These are phyloP conservation scores for Tillandsia fasciculata DNA, from an alignment of 176 grass and related monocot species.

Conservation along the genomic window DNA sequence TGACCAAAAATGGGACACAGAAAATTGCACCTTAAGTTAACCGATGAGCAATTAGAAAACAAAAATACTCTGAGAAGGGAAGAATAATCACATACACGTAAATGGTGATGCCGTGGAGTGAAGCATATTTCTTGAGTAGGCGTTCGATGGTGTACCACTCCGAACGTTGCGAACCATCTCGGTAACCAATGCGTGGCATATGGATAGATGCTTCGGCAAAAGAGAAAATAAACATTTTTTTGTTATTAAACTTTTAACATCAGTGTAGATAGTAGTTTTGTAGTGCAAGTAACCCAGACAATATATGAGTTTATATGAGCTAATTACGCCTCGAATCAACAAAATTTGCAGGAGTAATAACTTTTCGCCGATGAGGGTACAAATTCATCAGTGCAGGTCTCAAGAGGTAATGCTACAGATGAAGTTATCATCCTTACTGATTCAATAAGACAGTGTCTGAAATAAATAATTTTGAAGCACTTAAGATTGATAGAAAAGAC, in stretches of 20 bases:
- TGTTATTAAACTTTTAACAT: background rate
- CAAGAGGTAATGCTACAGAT: no score
- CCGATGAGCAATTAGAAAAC: constrained; percentile 13
- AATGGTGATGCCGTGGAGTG: constrained; percentile 61
- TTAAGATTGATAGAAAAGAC: no score
- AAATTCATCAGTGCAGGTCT: no score
- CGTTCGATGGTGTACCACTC: constrained; percentile 93
- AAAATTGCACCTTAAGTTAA: constrained; percentile 12
- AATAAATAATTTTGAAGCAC: no score
- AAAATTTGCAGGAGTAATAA: no score
- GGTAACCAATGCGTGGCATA: constrained; percentile 91
- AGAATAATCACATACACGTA: constrained; percentile 53
- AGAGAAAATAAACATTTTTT: constrained; percentile 18
- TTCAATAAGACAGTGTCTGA: no score
- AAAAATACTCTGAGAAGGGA: background rate
- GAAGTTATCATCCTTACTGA: no score
- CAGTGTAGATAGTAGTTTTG: background rate
- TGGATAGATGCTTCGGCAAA: constrained; percentile 57
- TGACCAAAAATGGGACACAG: constrained; percentile 7
- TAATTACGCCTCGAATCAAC: no score
- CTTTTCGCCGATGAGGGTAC: no score
- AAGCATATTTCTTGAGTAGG: constrained; percentile 71
- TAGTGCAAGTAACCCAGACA: no score
- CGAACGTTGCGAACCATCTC: constrained; percentile 63
- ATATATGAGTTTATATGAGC: no score